Percentiles rank a stretch among this genome's conserved stretches.
Conservation (phyloP, 1,284 basidiomycete genomes). For the Trametes hirsuta region DNA sequence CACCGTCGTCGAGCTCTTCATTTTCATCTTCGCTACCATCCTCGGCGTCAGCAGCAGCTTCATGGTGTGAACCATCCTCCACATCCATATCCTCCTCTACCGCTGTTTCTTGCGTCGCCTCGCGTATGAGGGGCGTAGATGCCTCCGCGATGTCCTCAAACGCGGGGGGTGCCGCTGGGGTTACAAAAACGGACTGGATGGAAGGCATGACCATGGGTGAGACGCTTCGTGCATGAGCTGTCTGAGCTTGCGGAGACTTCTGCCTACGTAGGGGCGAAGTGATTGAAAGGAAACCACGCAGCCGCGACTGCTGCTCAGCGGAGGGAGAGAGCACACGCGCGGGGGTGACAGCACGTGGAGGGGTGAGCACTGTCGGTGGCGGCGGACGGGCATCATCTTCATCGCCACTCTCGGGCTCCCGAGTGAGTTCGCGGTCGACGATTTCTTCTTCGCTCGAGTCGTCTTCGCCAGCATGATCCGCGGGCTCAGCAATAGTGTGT, state of each 20-base stretch:
- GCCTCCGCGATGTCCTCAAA: background rate
- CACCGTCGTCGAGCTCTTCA: conserved; percentile 46
- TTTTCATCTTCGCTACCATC: conserved; percentile 38
- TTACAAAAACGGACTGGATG: conserved; percentile 17
- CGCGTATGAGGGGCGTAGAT: background rate
- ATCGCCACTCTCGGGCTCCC: conserved; percentile 32
- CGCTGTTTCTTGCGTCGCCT: conserved; percentile 21
- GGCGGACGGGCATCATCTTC: conserved; percentile 6
- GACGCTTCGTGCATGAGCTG: background rate
- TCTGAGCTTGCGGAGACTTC: conserved; percentile 11
- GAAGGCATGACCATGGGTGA: conserved; percentile 15
- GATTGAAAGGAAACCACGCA: conserved; percentile 19
- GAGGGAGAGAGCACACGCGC: conserved; percentile 12
- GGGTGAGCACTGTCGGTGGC: conserved; percentile 4
- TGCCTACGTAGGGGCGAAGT: conserved; percentile 17
- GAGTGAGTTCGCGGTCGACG: conserved; percentile 38
- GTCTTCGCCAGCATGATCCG: conserved; percentile 18
- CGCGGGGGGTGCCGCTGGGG: background rate
- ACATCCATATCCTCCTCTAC: conserved; percentile 14
- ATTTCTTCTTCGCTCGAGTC: conserved; percentile 27
- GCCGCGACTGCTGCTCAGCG: background rate
- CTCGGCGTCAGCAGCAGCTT: conserved; percentile 36
- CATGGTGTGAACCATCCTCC: conserved; percentile 1
- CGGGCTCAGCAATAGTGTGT: background rate
- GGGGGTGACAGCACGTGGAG: conserved; percentile 8